Conservation (phyloP, 78 protist genomes). For the Bigelowiella natans region DNA sequence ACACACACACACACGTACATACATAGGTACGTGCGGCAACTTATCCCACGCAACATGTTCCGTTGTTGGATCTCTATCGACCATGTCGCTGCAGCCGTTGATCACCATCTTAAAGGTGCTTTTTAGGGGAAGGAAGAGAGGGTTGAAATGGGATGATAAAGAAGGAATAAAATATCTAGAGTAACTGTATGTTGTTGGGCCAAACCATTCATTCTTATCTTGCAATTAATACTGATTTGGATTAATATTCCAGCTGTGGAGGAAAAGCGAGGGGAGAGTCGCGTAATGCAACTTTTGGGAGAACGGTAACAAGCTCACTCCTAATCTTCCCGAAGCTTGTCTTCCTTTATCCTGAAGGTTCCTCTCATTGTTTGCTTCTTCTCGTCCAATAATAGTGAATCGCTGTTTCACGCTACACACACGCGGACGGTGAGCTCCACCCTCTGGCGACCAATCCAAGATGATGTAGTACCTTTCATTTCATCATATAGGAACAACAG, state of each 20-base stretch:
- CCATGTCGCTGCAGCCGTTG: background rate
- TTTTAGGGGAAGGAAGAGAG: too few species aligned
- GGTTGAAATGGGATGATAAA: too few species aligned
- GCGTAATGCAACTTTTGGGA: background rate
- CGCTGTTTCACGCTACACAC: background rate
- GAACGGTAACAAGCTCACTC: background rate
- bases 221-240: background rate
- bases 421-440: background rate
- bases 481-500: too few species aligned
- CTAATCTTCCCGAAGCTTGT: too few species aligned
- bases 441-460: background rate
- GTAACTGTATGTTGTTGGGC: background rate
- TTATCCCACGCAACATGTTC: background rate
- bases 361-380: too few species aligned
- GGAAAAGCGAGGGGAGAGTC: background rate
- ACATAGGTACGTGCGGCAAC: background rate
- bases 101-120: background rate
- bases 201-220: background rate
- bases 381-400: too few species aligned
- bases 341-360: too few species aligned
- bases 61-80: background rate
- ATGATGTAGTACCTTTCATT: background rate
- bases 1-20: background rate
- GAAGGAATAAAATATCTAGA: background rate
- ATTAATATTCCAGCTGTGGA: background rate